Evolutionary conservation across 2,329 filamentous ascomycete genomes (phyloP).

Genomic region (Pseudogymnoascus sp.): DNA sequence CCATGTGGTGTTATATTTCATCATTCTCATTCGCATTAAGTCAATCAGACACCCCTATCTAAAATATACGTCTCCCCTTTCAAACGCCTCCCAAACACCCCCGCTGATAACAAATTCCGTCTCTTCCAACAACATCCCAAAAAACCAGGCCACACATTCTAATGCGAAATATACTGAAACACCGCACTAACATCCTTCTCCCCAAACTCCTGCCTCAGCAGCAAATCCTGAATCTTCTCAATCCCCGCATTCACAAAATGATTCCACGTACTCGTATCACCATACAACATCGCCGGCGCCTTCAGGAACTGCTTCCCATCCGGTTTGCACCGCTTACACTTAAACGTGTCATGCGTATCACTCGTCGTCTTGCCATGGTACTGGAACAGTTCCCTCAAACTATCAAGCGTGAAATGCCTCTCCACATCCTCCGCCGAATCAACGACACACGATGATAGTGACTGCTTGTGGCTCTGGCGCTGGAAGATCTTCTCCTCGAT

Average conservation of each 20-base stretch:
- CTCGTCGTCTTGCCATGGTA: slow-evolving; percentile 77
- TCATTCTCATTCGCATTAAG: neutral
- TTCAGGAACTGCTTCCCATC: slow-evolving; percentile 84
- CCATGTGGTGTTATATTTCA: neutral
- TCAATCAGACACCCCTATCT: neutral
- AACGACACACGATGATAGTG: slow-evolving; percentile 88
- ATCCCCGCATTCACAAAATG: slow-evolving; percentile 82
- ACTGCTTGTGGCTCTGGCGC: slow-evolving; percentile 95
- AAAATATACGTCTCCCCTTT: neutral
- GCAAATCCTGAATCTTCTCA: slow-evolving; percentile 76
- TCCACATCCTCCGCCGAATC: slow-evolving; percentile 96
- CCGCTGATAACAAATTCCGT: neutral
- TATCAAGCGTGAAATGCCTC: slow-evolving; percentile 88
- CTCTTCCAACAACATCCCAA: neutral
- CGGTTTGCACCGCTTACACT: slow-evolving; percentile 87
- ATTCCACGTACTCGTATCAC: slow-evolving; percentile 99
- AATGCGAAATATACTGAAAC: slow-evolving; percentile 98
- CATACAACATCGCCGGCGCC: slow-evolving; percentile 89
- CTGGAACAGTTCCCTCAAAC: slow-evolving; percentile 85
- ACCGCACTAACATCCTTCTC: slow-evolving; percentile 82
- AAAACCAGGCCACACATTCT: neutral
- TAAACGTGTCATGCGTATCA: slow-evolving; percentile 97
- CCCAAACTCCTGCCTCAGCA: slow-evolving; percentile 76
- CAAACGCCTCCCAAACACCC: neutral
- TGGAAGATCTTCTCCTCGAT: slow-evolving; percentile 99